Percentiles rank a stretch among this genome's conserved stretches.
Evolutionary conservation across 2,329 filamentous ascomycete species (phyloP).

Genomic region (Aspergillus udagawae): DNA sequence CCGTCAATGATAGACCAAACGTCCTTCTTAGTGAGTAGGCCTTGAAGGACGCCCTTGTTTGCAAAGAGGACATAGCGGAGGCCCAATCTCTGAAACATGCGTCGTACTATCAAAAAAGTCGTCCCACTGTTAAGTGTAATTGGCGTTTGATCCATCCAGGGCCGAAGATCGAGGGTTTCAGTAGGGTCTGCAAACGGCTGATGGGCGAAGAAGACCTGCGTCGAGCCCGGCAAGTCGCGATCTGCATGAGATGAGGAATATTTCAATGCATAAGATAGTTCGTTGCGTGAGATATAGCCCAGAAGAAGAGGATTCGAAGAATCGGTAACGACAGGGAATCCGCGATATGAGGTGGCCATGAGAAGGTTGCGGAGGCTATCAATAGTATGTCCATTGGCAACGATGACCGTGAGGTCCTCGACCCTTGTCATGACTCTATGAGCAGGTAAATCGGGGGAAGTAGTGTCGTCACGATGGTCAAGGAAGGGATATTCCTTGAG

Average conservation of each 20-base stretch:
- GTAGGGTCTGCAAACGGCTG: slow-evolving; percentile 75
- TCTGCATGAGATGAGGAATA: slow-evolving; percentile 49
- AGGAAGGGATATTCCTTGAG: slow-evolving; percentile 94
- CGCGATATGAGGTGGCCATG: slow-evolving; percentile 71
- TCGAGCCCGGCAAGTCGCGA: slow-evolving; percentile 58
- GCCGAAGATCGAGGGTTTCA: slow-evolving; percentile 77
- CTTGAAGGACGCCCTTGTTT: slow-evolving; percentile 75
- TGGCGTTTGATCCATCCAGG: slow-evolving; percentile 99
- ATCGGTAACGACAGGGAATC: slow-evolving; percentile 85
- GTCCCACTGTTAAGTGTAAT: slow-evolving; percentile 78
- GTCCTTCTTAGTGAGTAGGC: slow-evolving; percentile 94
- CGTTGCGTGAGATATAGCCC: slow-evolving; percentile 90
- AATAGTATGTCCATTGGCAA: slow-evolving; percentile 84
- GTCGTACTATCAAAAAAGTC: slow-evolving; percentile 77
- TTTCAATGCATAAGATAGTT: slow-evolving; percentile 76
- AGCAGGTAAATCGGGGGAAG: slow-evolving; percentile 79
- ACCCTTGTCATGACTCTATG: slow-evolving; percentile 86
- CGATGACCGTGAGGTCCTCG: slow-evolving; percentile 84
- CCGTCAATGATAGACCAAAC: slow-evolving; percentile 90
- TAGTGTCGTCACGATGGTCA: slow-evolving; percentile 77
- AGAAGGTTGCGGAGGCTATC: slow-evolving; percentile 68
- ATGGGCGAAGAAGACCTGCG: slow-evolving; percentile 80
- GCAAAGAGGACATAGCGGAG: slow-evolving; percentile 85
- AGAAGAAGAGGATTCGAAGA: slow-evolving; percentile 72
- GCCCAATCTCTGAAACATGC: slow-evolving; percentile 92